These are phyloP conservation scores for Eucalyptus cladocalyx DNA, from an alignment of 345 rosid genomes.

Conservation along the genomic window DNA sequence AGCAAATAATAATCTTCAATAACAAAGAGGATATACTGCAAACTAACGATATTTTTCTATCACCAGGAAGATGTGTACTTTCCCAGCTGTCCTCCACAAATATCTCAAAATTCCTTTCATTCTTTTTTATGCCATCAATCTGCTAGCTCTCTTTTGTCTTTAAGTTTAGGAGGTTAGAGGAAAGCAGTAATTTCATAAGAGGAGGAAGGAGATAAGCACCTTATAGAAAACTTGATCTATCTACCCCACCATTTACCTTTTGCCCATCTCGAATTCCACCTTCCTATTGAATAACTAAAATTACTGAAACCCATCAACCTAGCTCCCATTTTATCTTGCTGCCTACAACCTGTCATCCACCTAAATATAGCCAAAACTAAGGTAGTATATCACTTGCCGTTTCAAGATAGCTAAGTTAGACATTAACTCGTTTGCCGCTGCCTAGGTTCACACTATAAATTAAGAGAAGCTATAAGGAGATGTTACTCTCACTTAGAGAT, in stretches of 20 bases:
- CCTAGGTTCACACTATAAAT: neutral
- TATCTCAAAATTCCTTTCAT: neutral
- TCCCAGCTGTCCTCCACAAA: neutral
- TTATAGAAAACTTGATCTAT: neutral
- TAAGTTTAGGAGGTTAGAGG: neutral
- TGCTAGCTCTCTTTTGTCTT: neutral
- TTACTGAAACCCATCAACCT: neutral
- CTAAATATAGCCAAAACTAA: neutral
- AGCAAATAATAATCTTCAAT: neutral
- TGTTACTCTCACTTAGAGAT: neutral
- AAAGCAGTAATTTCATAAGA: neutral
- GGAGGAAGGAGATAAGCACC: neutral
- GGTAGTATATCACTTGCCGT: neutral
- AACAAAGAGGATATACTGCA: neutral
- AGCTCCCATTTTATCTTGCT: neutral
- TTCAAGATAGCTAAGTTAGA: neutral
- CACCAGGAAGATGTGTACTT: neutral
- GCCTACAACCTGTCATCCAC: neutral
- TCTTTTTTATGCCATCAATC: neutral
- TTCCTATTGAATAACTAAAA: neutral
- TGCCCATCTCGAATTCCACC: neutral
- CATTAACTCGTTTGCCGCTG: neutral
- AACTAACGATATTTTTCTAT: neutral
- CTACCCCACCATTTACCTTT: neutral
- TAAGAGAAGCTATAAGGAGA: neutral